Evolutionary conservation across 495 filamentous ascomycete species (phyloP), one percentile per base, ranked within the genome.

Genomic region (Acidomyces sp.): DNA sequence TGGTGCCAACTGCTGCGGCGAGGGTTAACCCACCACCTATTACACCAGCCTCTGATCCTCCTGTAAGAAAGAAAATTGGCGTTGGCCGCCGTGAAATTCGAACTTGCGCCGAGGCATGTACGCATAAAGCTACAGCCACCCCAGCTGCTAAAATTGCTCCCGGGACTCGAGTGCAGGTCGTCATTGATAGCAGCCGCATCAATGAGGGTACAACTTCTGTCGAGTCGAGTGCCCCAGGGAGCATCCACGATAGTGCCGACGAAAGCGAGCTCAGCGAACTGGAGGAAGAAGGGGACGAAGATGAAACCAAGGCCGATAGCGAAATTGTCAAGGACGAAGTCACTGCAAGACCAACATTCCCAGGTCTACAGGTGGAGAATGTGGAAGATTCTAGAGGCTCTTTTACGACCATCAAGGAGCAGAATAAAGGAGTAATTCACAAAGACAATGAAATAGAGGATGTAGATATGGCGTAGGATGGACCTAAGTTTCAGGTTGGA

Each of bases 201-300:
- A 51, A 1, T 4, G 63, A 56, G 10, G 55, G 48, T 1, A 39
- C 46, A 10, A 46, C 35, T 3, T 27, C 45, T 3, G 44, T 54
- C 16, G 62, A 61, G 20, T 62, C 56, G 22, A 67, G 65, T 33
- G 65, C 64, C 4, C 68, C 74, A 0, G 68, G 72, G 11, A 82
- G 74, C 49, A 55, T 81, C 11, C 78, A 82, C 44, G 82, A 85
- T 40, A 79, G 72, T 37, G 82, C 78, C 0, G 81, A 85, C 43
- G 82, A 87, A 59, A 85, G 79, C 54, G 82, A 86, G 44, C 60
- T 86, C 6, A 85, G 77, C 38, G 82, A 87, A 39, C 68, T 77
- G 4, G 69, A 73, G 19, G 62, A 51, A 16, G 39, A 37, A 4
- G 52, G 42, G 15, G 61, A 45, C 56, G 58, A 62, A 5, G 46